Evolutionary conservation across 1,284 basidiomycete genomes (phyloP).

Genomic region (Ceratorhiza oryzae-sativae): DNA sequence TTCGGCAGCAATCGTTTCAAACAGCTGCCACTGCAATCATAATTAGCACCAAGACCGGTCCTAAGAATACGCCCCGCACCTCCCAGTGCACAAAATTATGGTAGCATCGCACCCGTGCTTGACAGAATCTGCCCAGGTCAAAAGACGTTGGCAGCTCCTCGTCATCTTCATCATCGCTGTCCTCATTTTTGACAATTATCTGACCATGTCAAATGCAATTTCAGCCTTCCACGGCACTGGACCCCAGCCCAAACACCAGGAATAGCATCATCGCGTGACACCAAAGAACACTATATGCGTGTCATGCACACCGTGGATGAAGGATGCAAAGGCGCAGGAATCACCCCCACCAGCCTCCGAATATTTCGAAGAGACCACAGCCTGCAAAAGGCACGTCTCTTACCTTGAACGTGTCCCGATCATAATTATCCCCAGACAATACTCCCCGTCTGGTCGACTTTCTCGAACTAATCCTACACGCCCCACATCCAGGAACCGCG

Average conservation of each 20-base stretch:
- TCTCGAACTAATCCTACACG: conserved; percentile 75
- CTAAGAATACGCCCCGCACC: conserved; percentile 56
- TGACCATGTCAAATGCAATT: not conserved
- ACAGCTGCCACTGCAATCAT: conserved; percentile 41
- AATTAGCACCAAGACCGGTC: conserved; percentile 39
- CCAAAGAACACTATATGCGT: not conserved
- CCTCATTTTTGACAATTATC: conserved; percentile 49
- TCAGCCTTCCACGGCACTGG: not conserved
- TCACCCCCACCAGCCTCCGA: no score
- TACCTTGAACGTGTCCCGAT: conserved; percentile 49
- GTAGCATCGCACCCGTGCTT: conserved; percentile 68
- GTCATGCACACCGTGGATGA: no score
- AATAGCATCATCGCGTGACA: not conserved
- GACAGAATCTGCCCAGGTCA: conserved; percentile 78
- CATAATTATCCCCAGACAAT: conserved; percentile 49
- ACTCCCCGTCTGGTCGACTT: conserved; percentile 45
- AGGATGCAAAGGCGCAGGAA: no score
- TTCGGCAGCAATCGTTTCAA: conserved; percentile 41
- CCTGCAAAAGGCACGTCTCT: not conserved
- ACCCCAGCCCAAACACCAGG: not conserved
- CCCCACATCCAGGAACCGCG: conserved; percentile 71
- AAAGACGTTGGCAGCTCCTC: conserved; percentile 47
- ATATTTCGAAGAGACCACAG: no score
- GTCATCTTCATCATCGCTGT: conserved; percentile 46
- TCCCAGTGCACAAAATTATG: conserved; percentile 87